Percentiles rank a stretch among this genome's conserved stretches.
These are phyloP conservation scores for Scheffersomyces illinoinensis DNA, from an alignment of 1,139 yeast species.

Conservation along the genomic window DNA sequence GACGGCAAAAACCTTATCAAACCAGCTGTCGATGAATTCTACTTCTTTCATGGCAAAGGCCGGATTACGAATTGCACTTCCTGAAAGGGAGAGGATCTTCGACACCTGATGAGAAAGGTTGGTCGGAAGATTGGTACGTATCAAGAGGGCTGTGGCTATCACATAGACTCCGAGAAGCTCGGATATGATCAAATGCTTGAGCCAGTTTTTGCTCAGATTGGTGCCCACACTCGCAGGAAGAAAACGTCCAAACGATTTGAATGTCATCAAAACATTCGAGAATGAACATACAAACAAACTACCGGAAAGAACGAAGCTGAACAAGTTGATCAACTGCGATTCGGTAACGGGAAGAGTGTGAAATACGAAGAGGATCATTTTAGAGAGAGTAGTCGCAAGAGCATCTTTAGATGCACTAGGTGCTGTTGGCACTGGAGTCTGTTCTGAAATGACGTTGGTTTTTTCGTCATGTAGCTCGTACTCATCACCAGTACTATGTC, in stretches of 20 bases:
- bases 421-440: constrained; percentile 1
- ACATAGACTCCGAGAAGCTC: constrained; percentile 79
- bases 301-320: constrained; percentile 66
- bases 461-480: constrained; percentile 7
- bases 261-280: constrained; percentile 59
- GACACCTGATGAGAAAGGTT: constrained; percentile 56
- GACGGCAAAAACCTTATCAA: constrained; percentile 69
- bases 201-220: constrained; percentile 31
- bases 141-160: constrained; percentile 74
- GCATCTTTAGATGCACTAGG: constrained; percentile 48
- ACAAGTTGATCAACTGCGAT: constrained; percentile 60
- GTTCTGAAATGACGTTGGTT: constrained; percentile 8
- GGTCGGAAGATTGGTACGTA: constrained; percentile 72
- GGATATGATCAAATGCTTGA: constrained; percentile 55
- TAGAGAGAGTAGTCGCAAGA: constrained; percentile 65
- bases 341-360: constrained; percentile 36
- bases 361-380: constrained; percentile 32
- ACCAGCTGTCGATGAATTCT: constrained; percentile 72
- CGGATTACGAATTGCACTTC: constrained; percentile 25
- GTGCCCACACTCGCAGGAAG: constrained; percentile 31
- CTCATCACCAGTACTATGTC: neutral
- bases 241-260: constrained; percentile 38
- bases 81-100: constrained; percentile 41
- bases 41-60: constrained; percentile 39
- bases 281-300: constrained; percentile 67